Conservation (phyloP, 1,284 basidiomycete genomes). For the Macrocystidia cucumis region DNA sequence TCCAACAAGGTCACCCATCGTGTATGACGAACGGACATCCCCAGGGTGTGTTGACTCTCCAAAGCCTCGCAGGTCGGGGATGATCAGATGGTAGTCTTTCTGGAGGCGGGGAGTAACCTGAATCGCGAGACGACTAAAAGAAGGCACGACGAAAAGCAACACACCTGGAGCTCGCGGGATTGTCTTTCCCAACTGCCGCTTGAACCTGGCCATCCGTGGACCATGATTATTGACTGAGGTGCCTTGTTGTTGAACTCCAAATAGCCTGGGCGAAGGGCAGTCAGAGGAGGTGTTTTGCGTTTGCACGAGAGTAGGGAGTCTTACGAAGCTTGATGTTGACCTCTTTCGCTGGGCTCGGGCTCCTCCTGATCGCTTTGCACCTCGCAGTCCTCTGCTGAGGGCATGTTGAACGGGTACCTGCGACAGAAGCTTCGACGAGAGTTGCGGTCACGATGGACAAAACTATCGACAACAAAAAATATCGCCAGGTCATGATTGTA, state of each 20-base stretch:
- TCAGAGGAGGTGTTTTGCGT: too few species aligned
- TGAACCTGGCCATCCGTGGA: constrained; percentile 69
- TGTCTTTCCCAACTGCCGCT: constrained; percentile 69
- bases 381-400: constrained; percentile 22
- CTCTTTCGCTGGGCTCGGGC: constrained; percentile 11
- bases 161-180: constrained; percentile 53
- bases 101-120: too few species aligned
- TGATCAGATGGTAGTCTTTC: constrained; percentile 51
- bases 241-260: constrained; percentile 51
- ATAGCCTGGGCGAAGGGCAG: constrained; percentile 43
- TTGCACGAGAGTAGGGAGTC: constrained; percentile 2
- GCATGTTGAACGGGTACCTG: too few species aligned
- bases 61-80: constrained; percentile 60
- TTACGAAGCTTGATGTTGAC: constrained; percentile 30
- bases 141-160: constrained; percentile 3
- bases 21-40: constrained; percentile 50
- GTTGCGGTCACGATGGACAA: too few species aligned
- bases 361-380: constrained; percentile 32
- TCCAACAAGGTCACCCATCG: constrained; percentile 47
- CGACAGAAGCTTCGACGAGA: too few species aligned
- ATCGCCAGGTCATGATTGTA: too few species aligned
- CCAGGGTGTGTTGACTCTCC: constrained; percentile 57
- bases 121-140: constrained; percentile 4
- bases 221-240: constrained; percentile 46
- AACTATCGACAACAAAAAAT: too few species aligned